Evolutionary conservation across 306 rosid genomes (phyloP).

Genomic region (Acmispon strigosus): DNA sequence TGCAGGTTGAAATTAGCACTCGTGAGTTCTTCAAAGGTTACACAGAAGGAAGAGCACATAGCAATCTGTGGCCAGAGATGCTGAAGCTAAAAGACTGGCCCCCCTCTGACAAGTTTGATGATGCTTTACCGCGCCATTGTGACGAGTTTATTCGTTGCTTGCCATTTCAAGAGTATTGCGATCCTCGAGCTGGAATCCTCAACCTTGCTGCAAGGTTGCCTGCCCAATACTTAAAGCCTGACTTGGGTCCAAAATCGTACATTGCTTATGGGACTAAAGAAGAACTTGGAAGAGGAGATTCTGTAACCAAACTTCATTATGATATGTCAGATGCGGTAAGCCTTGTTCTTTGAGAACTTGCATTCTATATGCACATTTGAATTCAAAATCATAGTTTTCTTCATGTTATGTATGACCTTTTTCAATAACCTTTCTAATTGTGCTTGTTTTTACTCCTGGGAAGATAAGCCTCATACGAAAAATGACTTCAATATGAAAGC

Average conservation of each 20-base stretch:
- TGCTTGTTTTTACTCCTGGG: too few relatives aligned
- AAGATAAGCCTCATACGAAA: too few relatives aligned
- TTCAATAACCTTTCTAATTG: neutral
- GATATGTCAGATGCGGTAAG: constrained; percentile 80
- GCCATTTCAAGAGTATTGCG: constrained; percentile 74
- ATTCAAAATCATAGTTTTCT: neutral
- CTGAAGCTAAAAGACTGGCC: constrained; percentile 90
- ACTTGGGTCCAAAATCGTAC: constrained; percentile 81
- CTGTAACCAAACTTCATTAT: constrained; percentile 79
- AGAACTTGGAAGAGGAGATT: constrained; percentile 86
- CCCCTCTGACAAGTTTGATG: constrained; percentile 71
- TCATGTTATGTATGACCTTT: neutral
- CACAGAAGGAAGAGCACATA: constrained; percentile 43
- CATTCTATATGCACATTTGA: neutral
- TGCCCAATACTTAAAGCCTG: constrained; percentile 44
- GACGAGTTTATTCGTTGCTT: constrained; percentile 66
- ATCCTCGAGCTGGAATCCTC: constrained; percentile 59
- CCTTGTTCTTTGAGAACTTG: neutral
- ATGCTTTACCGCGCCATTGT: constrained; percentile 71
- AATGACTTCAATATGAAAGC: too few relatives aligned
- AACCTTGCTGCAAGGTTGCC: constrained; percentile 83
- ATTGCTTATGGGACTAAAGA: constrained; percentile 64
- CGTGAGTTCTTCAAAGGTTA: constrained; percentile 62
- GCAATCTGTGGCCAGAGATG: constrained; percentile 72
- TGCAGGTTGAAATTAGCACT: constrained; percentile 61